These are phyloP conservation scores for Suillus bovinus DNA, from an alignment of 768 basidiomycete genomes.

Conservation along the genomic window DNA sequence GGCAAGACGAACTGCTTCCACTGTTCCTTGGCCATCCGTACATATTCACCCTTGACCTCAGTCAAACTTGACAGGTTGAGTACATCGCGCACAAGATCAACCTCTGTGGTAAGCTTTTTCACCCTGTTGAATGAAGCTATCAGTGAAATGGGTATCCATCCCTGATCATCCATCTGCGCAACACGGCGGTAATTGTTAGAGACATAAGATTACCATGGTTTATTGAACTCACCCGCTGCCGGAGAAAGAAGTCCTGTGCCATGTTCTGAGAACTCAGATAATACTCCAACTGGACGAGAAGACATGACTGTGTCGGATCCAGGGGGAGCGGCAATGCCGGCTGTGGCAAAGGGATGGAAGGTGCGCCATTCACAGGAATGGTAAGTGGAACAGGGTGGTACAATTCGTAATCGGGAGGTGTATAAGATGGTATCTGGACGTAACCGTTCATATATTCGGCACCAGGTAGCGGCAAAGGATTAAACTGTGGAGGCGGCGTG, in stretches of 20 bases:
- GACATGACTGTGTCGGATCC: slow-evolving; percentile 64
- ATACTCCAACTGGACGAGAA: slow-evolving; percentile 87
- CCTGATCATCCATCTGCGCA: slow-evolving; percentile 81
- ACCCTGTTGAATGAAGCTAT: slow-evolving; percentile 90
- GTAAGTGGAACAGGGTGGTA: slow-evolving; percentile 25
- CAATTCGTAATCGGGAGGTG: slow-evolving; percentile 32
- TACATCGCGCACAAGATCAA: slow-evolving; percentile 66
- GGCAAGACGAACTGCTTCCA: slow-evolving; percentile 66
- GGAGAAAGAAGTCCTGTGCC: slow-evolving; percentile 82
- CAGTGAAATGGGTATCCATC: slow-evolving; percentile 82
- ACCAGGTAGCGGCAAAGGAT: slow-evolving; percentile 26
- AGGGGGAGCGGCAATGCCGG: slow-evolving; percentile 53
- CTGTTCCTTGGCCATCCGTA: slow-evolving; percentile 58
- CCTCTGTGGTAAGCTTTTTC: slow-evolving; percentile 59
- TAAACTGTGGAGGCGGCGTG: slow-evolving; percentile 35
- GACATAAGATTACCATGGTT: background rate
- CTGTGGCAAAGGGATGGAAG: slow-evolving; percentile 46
- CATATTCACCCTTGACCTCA: slow-evolving; percentile 68
- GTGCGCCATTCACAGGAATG: slow-evolving; percentile 20
- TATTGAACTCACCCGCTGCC: slow-evolving; percentile 60
- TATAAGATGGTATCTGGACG: slow-evolving; percentile 28
- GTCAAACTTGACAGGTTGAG: slow-evolving; percentile 64
- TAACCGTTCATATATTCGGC: slow-evolving; percentile 29
- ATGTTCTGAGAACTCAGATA: slow-evolving; percentile 91
- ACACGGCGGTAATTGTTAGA: slow-evolving; percentile 6